These are phyloP conservation scores for Ganoderma lucidum DNA, from an alignment of 1,284 basidiomycete genomes.

Conservation along the genomic window DNA sequence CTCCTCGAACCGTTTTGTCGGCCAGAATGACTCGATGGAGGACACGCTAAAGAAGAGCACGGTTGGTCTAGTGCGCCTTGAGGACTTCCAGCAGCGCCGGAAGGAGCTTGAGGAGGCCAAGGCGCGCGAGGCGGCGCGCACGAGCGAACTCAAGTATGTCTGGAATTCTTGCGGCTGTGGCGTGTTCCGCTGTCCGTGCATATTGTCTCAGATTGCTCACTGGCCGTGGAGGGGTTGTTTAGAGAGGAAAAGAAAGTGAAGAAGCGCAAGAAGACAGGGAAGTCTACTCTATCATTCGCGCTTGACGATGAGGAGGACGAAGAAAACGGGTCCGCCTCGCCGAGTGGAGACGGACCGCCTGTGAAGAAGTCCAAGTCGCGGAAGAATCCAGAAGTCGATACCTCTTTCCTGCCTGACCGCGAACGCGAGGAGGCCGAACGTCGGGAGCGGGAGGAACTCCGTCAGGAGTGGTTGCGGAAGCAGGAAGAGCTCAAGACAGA, in stretches of 20 bases:
- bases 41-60: constrained; percentile 94
- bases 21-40: constrained; percentile 95
- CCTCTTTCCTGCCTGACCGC: constrained; percentile 97
- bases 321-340: constrained; percentile 46
- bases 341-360: constrained; percentile 50
- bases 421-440: constrained; percentile 95
- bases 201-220: constrained; percentile 58
- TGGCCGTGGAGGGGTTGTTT: constrained; percentile 81
- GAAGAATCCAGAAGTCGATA: constrained; percentile 98
- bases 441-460: constrained; percentile 85
- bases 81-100: constrained; percentile 91
- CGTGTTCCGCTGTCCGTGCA: not conserved
- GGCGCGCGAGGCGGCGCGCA: constrained; percentile 86
- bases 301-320: constrained; percentile 79
- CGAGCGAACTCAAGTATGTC: constrained; percentile 86
- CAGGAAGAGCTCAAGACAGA: constrained; percentile 92
- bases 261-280: constrained; percentile 88
- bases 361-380: constrained; percentile 82
- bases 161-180: constrained; percentile 36
- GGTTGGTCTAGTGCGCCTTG: constrained; percentile 91
- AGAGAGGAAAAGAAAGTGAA: constrained; percentile 90
- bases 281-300: constrained; percentile 90
- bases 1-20: constrained; percentile 89
- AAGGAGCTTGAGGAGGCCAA: constrained; percentile 95
- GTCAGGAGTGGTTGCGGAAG: constrained; percentile 89